phyloP scores from a whole-genome alignment of 202 grass and related monocot genomes.

The Saccharum hybrid region DNA sequence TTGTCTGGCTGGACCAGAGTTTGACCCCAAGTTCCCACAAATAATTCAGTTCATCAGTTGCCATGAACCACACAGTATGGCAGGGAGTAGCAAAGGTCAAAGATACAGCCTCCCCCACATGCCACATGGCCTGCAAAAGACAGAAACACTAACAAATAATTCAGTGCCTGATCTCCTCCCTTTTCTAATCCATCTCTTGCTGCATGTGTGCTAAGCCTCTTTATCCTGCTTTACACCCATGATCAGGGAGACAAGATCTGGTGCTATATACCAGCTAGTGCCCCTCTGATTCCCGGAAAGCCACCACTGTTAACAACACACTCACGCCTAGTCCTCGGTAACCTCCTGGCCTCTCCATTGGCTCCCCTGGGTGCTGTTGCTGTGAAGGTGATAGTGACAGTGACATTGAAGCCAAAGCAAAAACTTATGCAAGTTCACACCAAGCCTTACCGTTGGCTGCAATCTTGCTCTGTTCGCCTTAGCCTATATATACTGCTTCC shows the following conservation, averaged over 20 bases:
- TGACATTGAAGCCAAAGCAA: background rate
- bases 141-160: conserved; percentile 52
- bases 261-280: conserved; percentile 44
- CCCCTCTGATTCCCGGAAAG: conserved; percentile 48
- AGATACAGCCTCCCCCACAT: conserved; percentile 49
- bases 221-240: conserved; percentile 37
- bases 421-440: background rate
- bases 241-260: conserved; percentile 57
- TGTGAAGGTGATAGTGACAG: conserved; percentile 25
- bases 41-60: background rate
- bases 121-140: conserved; percentile 32
- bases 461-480: conserved; percentile 1
- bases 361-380: conserved; percentile 27
- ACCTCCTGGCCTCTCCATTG: conserved; percentile 34
- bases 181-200: conserved; percentile 44
- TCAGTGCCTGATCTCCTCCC: conserved; percentile 39
- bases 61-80: conserved; percentile 16
- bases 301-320: conserved; percentile 45
- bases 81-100: conserved; percentile 39
- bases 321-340: conserved; percentile 26
- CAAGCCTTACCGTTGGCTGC: background rate
- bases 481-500: conserved; percentile 39
- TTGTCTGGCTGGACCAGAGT: conserved; percentile 19
- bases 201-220: conserved; percentile 44
- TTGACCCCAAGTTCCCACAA: conserved; percentile 46